These are phyloP conservation scores for Wickerhamiella siamensis DNA, from an alignment of 805 yeast species.

Conservation along the genomic window DNA sequence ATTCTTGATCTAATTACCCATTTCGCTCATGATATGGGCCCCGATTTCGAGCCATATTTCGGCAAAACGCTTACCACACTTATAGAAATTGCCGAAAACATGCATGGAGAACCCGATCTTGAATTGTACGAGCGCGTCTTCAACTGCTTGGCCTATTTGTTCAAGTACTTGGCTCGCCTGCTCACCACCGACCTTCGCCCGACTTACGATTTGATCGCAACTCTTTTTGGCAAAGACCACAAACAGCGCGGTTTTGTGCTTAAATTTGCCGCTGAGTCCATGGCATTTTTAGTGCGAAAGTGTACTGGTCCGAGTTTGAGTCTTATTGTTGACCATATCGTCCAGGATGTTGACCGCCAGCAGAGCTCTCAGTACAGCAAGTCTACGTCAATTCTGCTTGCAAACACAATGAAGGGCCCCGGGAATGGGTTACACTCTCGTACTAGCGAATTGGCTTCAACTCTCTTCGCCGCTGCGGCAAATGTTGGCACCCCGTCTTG, in stretches of 20 bases:
- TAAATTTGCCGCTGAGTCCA: conserved; percentile 79
- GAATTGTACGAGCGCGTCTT: conserved; percentile 69
- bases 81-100: conserved; percentile 30
- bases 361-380: conserved; percentile 37
- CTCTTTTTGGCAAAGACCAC: conserved; percentile 40
- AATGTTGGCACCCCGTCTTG: not conserved
- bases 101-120: conserved; percentile 34
- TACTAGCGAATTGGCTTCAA: conserved; percentile 34
- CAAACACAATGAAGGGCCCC: conserved; percentile 65
- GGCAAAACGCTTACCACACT: conserved; percentile 37
- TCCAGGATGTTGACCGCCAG: conserved; percentile 23
- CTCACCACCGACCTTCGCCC: conserved; percentile 50
- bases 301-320: conserved; percentile 36
- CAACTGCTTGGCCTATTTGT: conserved; percentile 71
- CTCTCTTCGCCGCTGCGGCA: conserved; percentile 10
- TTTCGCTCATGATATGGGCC: conserved; percentile 82
- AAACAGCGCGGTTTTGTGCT: conserved; percentile 38
- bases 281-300: conserved; percentile 70
- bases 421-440: conserved; percentile 64
- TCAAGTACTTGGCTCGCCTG: conserved; percentile 66
- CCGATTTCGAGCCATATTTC: conserved; percentile 71
- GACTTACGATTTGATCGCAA: conserved; percentile 51
- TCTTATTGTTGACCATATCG: conserved; percentile 30
- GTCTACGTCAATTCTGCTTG: conserved; percentile 45
- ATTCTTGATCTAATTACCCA: conserved; percentile 67